A percentile compares a stretch with the other conserved stretches of the same genome.
These are phyloP conservation scores for Lyophyllum shimeji DNA, from an alignment of 768 basidiomycete genomes.

Conservation along the genomic window DNA sequence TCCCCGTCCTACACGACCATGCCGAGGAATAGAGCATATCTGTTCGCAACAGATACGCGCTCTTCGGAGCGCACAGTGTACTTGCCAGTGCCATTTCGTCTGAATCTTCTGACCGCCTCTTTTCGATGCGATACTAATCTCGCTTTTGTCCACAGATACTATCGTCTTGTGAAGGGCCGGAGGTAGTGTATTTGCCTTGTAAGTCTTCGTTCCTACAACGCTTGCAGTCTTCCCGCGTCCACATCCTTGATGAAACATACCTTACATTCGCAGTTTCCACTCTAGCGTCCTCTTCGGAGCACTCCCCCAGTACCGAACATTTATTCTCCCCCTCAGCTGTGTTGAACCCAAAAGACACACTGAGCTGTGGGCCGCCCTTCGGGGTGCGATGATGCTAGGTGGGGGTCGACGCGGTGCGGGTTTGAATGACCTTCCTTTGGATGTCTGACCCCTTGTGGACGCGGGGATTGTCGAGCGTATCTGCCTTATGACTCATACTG, in stretches of 20 bases:
- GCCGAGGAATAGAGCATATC: slow-evolving; percentile 77
- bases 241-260: slow-evolving; percentile 51
- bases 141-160: neutral
- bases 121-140: neutral
- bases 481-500: neutral
- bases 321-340: slow-evolving; percentile 66
- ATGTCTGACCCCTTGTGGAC: slow-evolving; percentile 60
- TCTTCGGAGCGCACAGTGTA: slow-evolving; percentile 64
- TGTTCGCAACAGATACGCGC: slow-evolving; percentile 75
- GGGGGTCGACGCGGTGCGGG: slow-evolving; percentile 76
- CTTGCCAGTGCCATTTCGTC: slow-evolving; percentile 91
- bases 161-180: no score
- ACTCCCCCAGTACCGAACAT: slow-evolving; percentile 75
- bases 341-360: slow-evolving; percentile 70
- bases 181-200: neutral
- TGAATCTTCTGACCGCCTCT: slow-evolving; percentile 38
- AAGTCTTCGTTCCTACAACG: neutral
- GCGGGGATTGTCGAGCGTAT: neutral
- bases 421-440: slow-evolving; percentile 79
- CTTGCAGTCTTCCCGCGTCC: slow-evolving; percentile 12
- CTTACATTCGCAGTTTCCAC: slow-evolving; percentile 91
- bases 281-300: slow-evolving; percentile 68
- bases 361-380: slow-evolving; percentile 61
- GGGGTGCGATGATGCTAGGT: slow-evolving; percentile 71
- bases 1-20: slow-evolving; percentile 92